These are phyloP conservation scores for Backusella psychrophila DNA, from an alignment of 192 early-diverging fungal species.

Conservation along the genomic window DNA sequence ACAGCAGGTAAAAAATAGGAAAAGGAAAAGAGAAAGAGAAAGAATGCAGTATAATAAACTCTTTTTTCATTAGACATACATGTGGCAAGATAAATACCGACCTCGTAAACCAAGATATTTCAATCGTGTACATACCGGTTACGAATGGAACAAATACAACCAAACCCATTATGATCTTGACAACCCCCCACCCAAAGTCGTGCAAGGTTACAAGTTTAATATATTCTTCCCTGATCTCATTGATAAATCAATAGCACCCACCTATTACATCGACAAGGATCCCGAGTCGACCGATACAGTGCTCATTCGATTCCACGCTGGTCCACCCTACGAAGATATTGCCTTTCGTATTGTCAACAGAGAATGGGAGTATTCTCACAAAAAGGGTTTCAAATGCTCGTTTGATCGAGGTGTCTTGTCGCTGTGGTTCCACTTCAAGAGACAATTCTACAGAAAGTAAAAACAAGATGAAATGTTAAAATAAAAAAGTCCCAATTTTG, in stretches of 20 bases:
- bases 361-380: slow-evolving; percentile 95
- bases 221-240: slow-evolving; percentile 98
- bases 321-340: slow-evolving; percentile 84
- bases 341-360: slow-evolving; percentile 95
- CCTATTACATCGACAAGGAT: slow-evolving; percentile 79
- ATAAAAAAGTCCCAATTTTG: too few species aligned
- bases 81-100: slow-evolving; percentile 93
- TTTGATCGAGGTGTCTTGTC: slow-evolving; percentile 83
- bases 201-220: slow-evolving; percentile 98
- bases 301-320: slow-evolving; percentile 87
- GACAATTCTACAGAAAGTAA: slow-evolving; percentile 76
- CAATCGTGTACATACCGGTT: slow-evolving; percentile 96
- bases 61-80: slow-evolving; percentile 48
- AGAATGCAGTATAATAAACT: background rate
- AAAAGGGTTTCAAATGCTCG: slow-evolving; percentile 74
- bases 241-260: slow-evolving; percentile 88
- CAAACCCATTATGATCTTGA: slow-evolving; percentile 97
- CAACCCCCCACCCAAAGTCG: slow-evolving; percentile 97
- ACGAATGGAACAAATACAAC: slow-evolving; percentile 99
- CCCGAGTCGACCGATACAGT: slow-evolving; percentile 78
- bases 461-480: too few species aligned
- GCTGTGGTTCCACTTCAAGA: slow-evolving; percentile 83
- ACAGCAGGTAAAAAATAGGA: slow-evolving; percentile 41
- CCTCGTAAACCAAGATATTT: slow-evolving; percentile 95
- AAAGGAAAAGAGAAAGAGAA: background rate